Base-by-base conservation (phyloP, 768 basidiomycete genomes). In the Scleroderma bovista region DNA sequence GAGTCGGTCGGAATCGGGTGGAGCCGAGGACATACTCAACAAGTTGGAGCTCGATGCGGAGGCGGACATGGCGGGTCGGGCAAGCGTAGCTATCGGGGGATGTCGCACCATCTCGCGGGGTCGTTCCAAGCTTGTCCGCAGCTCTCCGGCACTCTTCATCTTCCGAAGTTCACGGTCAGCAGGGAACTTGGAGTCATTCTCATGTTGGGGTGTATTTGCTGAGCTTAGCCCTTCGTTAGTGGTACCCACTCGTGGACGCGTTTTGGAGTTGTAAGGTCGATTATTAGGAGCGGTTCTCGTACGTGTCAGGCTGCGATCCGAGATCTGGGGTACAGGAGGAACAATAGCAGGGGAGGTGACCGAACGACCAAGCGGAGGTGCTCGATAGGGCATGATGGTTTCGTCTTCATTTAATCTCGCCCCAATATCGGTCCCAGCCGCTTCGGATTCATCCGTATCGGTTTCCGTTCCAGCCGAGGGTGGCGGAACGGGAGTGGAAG, bases 61-160 rank as follows among this genome's bases (percentile, higher is more conserved):
- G 3, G 76, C 73, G 13, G 76, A 69, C 56, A 79, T 57, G 6
- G 70, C 64, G 20, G 75, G 70, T 19, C 69, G 77, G 51, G 63
- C 68, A 23, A 71, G 67, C 13, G 71, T 63, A 20, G 69, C 64
- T 19, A 63, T 54, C 41, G 62, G 57, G 10, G 64, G 59, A 53
- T 63, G 62, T 39, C 61, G 57, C 13, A 53, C 57, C 24, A 54
- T 41, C 17, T 54, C 57, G 2, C 56, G 63, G 3, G 61, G 55
- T 50, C 58, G 67, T 46, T 67, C 63, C 38, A 64, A 51, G 54
- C 62, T 64, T 16, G 65, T 58, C 58, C 84, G 81, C 36, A 91
- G 71, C 64, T 90, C 88, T 33, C 87, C 88, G 19, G 88, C 88
- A 64, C 88, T 90, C 70, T 88, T 90, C 88, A 91, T 90, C 63